These are phyloP conservation scores for Botrytis fabae DNA, from an alignment of 2,329 filamentous ascomycete species.

Conservation along the genomic window DNA sequence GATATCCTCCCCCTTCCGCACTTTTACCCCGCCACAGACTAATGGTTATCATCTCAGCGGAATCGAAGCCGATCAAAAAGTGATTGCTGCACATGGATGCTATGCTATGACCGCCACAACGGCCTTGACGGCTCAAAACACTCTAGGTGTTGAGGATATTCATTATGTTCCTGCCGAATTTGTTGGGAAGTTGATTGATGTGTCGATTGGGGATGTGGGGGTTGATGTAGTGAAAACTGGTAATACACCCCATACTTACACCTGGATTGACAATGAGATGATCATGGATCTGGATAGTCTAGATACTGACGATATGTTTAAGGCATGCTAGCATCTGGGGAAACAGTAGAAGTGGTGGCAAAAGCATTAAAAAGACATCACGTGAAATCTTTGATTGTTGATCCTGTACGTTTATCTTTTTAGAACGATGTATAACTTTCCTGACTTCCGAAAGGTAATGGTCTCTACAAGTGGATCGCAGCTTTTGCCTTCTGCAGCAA, in stretches of 20 bases:
- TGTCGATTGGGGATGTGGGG: conserved; percentile 78
- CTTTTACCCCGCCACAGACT: conserved; percentile 23
- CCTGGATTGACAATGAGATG: background rate
- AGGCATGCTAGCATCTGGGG: conserved; percentile 81
- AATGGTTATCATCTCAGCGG: conserved; percentile 57
- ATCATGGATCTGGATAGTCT: background rate
- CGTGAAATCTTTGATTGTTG: conserved; percentile 63
- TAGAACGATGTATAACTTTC: background rate
- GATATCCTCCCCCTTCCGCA: conserved; percentile 21
- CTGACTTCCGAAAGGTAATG: conserved; percentile 69
- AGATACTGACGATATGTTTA: conserved; percentile 16
- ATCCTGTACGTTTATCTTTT: conserved; percentile 59
- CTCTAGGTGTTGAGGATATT: conserved; percentile 76
- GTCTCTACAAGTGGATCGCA: conserved; percentile 77
- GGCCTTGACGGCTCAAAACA: conserved; percentile 95
- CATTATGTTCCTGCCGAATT: conserved; percentile 78
- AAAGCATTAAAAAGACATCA: conserved; percentile 59
- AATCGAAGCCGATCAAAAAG: conserved; percentile 93
- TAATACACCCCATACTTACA: conserved; percentile 46
- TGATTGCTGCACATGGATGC: conserved; percentile 85
- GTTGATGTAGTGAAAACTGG: conserved; percentile 92
- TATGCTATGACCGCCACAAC: conserved; percentile 97
- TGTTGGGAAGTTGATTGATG: conserved; percentile 81
- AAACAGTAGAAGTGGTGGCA: conserved; percentile 68
- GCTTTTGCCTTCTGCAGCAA: conserved; percentile 65